Evolutionary conservation across 23 red algal genomes (phyloP), one percentile per base, ranked within the genome.

Genomic region (Gracilaria caudata): DNA sequence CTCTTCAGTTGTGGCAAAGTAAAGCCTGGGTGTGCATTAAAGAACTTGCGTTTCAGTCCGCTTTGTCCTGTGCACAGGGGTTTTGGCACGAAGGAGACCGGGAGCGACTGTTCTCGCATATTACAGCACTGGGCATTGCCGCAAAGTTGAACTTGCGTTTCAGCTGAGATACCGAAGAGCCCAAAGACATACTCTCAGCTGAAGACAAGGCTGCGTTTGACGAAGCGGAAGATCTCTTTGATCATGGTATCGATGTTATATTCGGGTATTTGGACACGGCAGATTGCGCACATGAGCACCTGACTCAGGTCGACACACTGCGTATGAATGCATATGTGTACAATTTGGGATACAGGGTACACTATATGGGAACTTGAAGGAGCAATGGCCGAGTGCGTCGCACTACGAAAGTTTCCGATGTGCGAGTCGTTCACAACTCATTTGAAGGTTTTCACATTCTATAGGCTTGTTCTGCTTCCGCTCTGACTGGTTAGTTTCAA

Each of bases 351-450:
- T n/a, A n/a, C n/a, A n/a, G 64, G 24, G 4, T 86, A 73, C 41
- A 56, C 35, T 21, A 17, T 86, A 0, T 73, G 68, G 82, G 65
- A 72, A n/a, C 66, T 86, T 12, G 82, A 86, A 43, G 44, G 21
- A 9, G 44, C 66, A 10, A 17, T 86, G 41, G 12, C 25, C 11
- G 66, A 86, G 37, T 86, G 82, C 45, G 82, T 51, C 5, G 82
- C 68, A 7, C 65, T 86, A 20, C 82, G 44, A 35, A 86, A 86
- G 68, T 86, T 86, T 74, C 82, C 82, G 12, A 73, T 86, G 17
- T 58, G 63, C 16, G 59, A 51, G 13, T 56, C 82, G 3, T 86
- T 86, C 66, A 86, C 82, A 11, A 47, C 34, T 23, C 82, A 86
- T n/a, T 49, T 86, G 64, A 73, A 86, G 82, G 30, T 86, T 0